Base-by-base conservation (phyloP, 768 basidiomycete species). In the Mycena belliarum region DNA sequence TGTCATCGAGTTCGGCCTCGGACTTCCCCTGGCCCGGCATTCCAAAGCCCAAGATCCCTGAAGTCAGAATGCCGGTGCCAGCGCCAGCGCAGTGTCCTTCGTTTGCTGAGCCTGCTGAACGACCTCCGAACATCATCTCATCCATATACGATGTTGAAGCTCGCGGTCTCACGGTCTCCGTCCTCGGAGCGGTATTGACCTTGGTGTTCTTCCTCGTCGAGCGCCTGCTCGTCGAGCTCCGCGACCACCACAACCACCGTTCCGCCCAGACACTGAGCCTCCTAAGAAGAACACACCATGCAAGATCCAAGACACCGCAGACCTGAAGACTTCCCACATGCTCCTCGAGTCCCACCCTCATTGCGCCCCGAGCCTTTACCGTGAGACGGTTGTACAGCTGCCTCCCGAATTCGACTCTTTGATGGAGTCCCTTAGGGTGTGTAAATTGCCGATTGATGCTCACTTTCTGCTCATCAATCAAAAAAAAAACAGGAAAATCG, bases 401-500 rank as follows among this genome's bases (percentile, higher is more conserved):
- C 87, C 87, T 3, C 74, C 78, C 3, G 61, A 87, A 2, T 89
- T 90, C 55, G 83, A 89, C 49, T 84, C 86, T 1, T 75, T 92
- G 53, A 80, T 93, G 78, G 78, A 82, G 42, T 79, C 91, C 55
- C 71, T 90, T 24, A 74, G 88, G 55, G 89, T 89, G 64, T 61
- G 81, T 64, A 20, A 26, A 21, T 56, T 52, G 33, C 15, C 20
- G 37, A 23, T 20, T 11, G 28, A 9, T 32, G 53, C 48, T n/a
- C 9, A 40, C 35, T 12, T 6, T 47, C 50, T 51, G 18, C 62
- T 48, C 58, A 63, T 50, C 48, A 11, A 42, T 44, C 51, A 51
- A n/a, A n/a, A n/a, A n/a, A 23, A 47, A 20, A 44, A 4, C 61
- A 93, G 91, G 88, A 91, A 75, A 91, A 89, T 69, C 87, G 87